phyloP scores from a whole-genome alignment of 2,329 filamentous ascomycete genomes.

The Pseudopyricularia javanii region DNA sequence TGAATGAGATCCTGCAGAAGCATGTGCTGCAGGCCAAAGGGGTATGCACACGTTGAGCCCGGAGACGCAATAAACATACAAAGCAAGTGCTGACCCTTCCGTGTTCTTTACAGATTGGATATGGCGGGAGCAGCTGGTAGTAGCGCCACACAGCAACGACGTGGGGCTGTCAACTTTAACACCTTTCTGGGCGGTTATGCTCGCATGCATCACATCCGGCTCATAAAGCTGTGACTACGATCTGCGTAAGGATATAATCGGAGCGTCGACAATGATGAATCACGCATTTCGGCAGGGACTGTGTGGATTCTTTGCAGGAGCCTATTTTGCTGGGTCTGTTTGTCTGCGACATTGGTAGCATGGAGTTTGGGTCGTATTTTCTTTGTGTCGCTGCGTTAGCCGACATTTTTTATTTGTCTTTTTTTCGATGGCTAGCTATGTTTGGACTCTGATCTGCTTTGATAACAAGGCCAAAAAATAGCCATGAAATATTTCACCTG shows the following conservation, averaged over 20 bases:
- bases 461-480: neutral
- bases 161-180: too few species aligned
- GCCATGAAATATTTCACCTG: neutral
- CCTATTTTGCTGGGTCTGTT: neutral
- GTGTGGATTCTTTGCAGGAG: neutral
- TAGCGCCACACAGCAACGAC: neutral
- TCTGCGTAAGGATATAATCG: too few species aligned
- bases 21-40: slow-evolving; percentile 2
- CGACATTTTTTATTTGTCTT: neutral
- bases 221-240: too few species aligned
- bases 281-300: neutral
- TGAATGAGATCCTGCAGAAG: slow-evolving; percentile 5
- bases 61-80: neutral
- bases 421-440: neutral
- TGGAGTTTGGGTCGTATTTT: neutral
- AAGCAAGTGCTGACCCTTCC: neutral
- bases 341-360: neutral
- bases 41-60: too few species aligned
- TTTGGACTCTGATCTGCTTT: neutral
- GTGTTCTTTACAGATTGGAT: neutral
- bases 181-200: too few species aligned
- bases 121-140: neutral
- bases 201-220: too few species aligned
- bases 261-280: too few species aligned
- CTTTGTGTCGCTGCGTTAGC: neutral